phyloP scores from a whole-genome alignment of 2,329 filamentous ascomycete genomes.

The Clarireedia paspali region DNA sequence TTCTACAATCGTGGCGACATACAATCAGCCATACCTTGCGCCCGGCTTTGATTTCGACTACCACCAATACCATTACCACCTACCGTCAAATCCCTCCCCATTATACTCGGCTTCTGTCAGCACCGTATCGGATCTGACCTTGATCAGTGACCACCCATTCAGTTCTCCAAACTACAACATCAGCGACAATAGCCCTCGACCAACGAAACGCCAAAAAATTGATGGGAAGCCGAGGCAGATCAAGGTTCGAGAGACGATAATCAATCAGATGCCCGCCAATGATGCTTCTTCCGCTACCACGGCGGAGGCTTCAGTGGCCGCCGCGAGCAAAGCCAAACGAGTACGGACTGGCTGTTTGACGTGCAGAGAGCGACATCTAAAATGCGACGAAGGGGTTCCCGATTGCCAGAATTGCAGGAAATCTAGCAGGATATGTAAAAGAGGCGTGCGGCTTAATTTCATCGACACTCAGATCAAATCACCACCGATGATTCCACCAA shows the following conservation, averaged over 20 bases:
- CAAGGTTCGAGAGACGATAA: constrained; percentile 14
- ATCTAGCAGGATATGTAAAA: constrained; percentile 76
- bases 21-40: constrained; percentile 25
- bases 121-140: constrained; percentile 23
- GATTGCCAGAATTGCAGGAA: constrained; percentile 75
- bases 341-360: constrained; percentile 88
- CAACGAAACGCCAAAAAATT: constrained; percentile 19
- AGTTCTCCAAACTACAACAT: constrained; percentile 16
- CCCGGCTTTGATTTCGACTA: constrained; percentile 23
- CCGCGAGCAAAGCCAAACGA: constrained; percentile 60
- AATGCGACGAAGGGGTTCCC: constrained; percentile 54
- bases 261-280: constrained; percentile 23
- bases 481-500: constrained; percentile 54
- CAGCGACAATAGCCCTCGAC: constrained; percentile 18
- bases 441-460: constrained; percentile 83
- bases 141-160: constrained; percentile 25
- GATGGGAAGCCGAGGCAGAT: constrained; percentile 10
- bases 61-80: constrained; percentile 22
- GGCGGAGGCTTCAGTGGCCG: constrained; percentile 13
- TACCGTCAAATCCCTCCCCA: constrained; percentile 17
- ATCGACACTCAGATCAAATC: constrained; percentile 70
- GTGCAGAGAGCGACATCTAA: constrained; percentile 81
- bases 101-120: constrained; percentile 21
- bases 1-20: constrained; percentile 26
- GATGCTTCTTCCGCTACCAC: constrained; percentile 13